Percentiles rank a stretch among this genome's conserved stretches.
Evolutionary conservation across 2,329 filamentous ascomycete genomes (phyloP).

Genomic region (Trichophaea hybrida): DNA sequence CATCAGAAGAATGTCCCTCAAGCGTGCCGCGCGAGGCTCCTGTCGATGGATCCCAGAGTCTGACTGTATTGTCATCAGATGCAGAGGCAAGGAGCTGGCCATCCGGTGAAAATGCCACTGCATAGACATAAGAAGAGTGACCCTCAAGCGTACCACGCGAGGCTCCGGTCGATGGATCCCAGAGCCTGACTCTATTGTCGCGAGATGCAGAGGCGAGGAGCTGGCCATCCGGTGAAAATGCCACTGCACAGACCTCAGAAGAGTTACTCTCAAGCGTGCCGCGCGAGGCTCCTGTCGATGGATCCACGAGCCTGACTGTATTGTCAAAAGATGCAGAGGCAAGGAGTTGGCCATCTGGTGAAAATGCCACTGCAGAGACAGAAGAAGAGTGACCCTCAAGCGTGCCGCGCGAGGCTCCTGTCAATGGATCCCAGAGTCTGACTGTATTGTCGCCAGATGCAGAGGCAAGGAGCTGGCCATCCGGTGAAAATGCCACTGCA

Average conservation of each 20-base stretch:
- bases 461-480: too few relatives aligned
- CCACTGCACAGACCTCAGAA: slow-evolving; percentile 76
- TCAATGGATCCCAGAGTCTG: too few relatives aligned
- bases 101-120: too few relatives aligned
- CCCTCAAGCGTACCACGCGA: slow-evolving; percentile 35
- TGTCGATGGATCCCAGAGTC: too few relatives aligned
- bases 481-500: slow-evolving; percentile 89
- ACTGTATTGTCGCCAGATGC: too few relatives aligned
- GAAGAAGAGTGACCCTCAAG: slow-evolving; percentile 83
- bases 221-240: slow-evolving; percentile 85
- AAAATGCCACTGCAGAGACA: slow-evolving; percentile 91
- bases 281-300: slow-evolving; percentile 10
- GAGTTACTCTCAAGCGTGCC: slow-evolving; percentile 52
- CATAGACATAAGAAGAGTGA: too few relatives aligned
- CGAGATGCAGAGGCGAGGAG: slow-evolving; percentile 75
- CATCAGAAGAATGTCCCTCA: too few relatives aligned
- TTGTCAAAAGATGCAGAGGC: slow-evolving; percentile 18
- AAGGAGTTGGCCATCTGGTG: slow-evolving; percentile 56
- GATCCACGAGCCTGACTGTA: slow-evolving; percentile 21
- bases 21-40: too few relatives aligned
- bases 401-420: slow-evolving; percentile 65
- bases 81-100: too few relatives aligned
- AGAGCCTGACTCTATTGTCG: slow-evolving; percentile 82
- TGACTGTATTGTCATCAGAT: too few relatives aligned
- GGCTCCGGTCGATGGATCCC: slow-evolving; percentile 49